Percentiles rank a stretch among this genome's conserved stretches.
Evolutionary conservation across 2,329 filamentous ascomycete genomes (phyloP).

Genomic region (Paracorniculantispora psalliotae): DNA sequence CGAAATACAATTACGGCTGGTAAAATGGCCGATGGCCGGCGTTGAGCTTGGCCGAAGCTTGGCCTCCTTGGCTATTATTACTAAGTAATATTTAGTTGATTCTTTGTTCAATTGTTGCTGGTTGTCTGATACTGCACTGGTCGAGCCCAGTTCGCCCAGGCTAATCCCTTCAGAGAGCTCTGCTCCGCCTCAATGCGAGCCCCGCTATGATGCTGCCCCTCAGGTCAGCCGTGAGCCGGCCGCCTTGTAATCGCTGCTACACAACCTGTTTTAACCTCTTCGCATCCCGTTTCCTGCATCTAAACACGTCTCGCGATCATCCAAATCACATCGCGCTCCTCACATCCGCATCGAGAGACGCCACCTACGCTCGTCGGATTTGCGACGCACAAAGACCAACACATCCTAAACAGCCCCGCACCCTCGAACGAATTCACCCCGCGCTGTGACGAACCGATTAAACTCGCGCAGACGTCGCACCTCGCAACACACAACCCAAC

Average conservation of each 20-base stretch:
- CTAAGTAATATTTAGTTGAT: not conserved
- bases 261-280: not conserved
- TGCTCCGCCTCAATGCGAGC: constrained; percentile 5
- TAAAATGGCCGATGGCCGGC: too few species aligned
- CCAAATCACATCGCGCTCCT: not conserved
- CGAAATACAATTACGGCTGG: too few species aligned
- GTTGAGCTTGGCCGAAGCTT: too few species aligned
- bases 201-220: constrained; percentile 10
- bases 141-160: not conserved
- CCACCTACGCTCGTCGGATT: not conserved
- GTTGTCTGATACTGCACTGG: not conserved
- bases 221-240: constrained; percentile 5
- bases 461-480: not conserved
- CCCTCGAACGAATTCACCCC: not conserved
- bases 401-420: not conserved
- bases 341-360: not conserved
- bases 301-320: not conserved
- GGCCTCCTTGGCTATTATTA: not conserved
- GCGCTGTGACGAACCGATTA: too few species aligned
- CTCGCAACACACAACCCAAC: constrained; percentile 2
- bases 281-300: not conserved
- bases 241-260: not conserved
- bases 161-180: not conserved
- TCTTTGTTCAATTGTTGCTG: not conserved
- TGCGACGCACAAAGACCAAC: not conserved